phyloP scores from a whole-genome alignment of 352 stramenopile species.

The Pythium phragmitis region DNA sequence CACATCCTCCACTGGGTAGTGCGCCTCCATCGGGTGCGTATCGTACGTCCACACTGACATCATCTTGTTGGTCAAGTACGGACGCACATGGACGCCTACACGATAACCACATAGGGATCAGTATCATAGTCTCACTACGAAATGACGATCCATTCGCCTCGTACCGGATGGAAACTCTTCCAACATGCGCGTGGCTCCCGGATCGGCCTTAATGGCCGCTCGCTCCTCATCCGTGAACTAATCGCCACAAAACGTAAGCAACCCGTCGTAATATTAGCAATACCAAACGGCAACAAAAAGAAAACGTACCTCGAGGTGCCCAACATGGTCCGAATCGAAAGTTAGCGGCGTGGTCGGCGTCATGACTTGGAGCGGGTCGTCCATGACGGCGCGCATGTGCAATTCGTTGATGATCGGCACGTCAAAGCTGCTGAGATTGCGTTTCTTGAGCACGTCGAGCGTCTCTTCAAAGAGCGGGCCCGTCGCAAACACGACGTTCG shows the following conservation, averaged over 20 bases:
- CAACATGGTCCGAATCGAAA: slow-evolving; percentile 72
- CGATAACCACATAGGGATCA: not conserved
- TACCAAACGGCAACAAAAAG: not conserved
- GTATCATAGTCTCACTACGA: slow-evolving; percentile 11
- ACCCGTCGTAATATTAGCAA: not conserved
- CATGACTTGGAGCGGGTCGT: slow-evolving; percentile 58
- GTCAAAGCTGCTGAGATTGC: slow-evolving; percentile 48
- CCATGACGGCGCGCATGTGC: slow-evolving; percentile 64
- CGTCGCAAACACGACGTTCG: slow-evolving; percentile 69
- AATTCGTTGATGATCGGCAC: slow-evolving; percentile 75
- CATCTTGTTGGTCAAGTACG: slow-evolving; percentile 57
- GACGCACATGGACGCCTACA: slow-evolving; percentile 62
- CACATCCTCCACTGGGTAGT: slow-evolving; percentile 67
- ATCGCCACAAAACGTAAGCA: not conserved
- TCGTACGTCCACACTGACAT: slow-evolving; percentile 83
- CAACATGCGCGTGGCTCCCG: slow-evolving; percentile 43
- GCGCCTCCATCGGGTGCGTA: slow-evolving; percentile 50
- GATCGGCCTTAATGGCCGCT: slow-evolving; percentile 36
- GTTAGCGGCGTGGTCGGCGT: slow-evolving; percentile 59
- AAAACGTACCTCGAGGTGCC: slow-evolving; percentile 47
- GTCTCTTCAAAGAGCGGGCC: slow-evolving; percentile 68
- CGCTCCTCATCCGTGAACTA: slow-evolving; percentile 60
- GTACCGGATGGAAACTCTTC: slow-evolving; percentile 54
- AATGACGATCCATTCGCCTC: slow-evolving; percentile 11
- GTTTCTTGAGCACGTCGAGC: slow-evolving; percentile 54